Percentiles rank a stretch among this genome's conserved stretches.
Conservation (phyloP, 345 rosid genomes). For the Erodium maritimum region DNA sequence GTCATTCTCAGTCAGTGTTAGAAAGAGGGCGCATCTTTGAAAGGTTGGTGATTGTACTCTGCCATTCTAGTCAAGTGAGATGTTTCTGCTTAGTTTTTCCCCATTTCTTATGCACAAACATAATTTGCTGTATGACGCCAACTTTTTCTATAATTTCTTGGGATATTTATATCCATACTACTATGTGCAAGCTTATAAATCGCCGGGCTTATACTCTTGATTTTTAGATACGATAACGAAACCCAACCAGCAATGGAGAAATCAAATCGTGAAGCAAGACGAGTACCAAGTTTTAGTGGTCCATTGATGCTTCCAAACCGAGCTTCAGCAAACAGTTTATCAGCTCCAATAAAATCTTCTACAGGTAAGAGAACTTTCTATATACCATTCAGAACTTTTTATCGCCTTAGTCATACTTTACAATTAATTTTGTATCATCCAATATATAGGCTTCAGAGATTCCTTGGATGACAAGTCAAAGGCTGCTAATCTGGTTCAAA, state of each 20-base stretch:
- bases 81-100: neutral
- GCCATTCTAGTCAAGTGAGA: neutral
- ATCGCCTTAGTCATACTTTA: too few species aligned
- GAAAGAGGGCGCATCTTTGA: conserved; percentile 45
- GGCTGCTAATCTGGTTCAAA: conserved; percentile 80
- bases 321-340: conserved; percentile 95
- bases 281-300: conserved; percentile 91
- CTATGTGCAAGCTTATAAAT: neutral
- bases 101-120: neutral
- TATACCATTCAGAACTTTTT: neutral
- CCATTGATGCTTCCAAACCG: conserved; percentile 87
- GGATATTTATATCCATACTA: neutral
- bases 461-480: conserved; percentile 86
- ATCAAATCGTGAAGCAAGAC: conserved; percentile 34
- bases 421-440: conserved; percentile 10
- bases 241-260: conserved; percentile 32
- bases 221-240: conserved; percentile 58
- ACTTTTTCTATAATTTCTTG: too few species aligned
- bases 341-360: conserved; percentile 93
- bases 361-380: conserved; percentile 41
- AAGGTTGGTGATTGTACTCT: conserved; percentile 40
- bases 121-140: too few species aligned
- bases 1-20: conserved; percentile 48
- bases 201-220: neutral
- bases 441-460: conserved; percentile 85